These are phyloP conservation scores for Chimonanthus salicifolius DNA, from an alignment of 164 flowering plant genomes.

Conservation along the genomic window DNA sequence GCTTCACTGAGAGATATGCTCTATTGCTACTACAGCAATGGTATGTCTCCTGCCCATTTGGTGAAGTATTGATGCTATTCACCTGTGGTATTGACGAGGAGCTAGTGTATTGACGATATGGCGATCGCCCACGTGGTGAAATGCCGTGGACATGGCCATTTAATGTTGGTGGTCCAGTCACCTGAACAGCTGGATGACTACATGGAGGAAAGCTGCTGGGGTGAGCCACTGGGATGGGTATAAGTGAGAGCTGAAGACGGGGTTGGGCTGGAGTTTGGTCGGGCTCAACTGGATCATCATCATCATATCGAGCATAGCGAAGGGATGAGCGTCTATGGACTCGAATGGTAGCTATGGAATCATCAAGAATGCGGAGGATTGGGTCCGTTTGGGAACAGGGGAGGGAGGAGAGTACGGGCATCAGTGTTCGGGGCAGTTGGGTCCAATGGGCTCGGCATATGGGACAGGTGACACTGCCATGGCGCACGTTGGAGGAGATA, in stretches of 20 bases:
- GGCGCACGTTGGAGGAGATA: constrained; percentile 86
- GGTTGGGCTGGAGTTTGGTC: constrained; percentile 15
- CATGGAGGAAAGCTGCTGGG: constrained; percentile 14
- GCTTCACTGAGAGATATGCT: constrained; percentile 53
- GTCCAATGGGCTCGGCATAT: constrained; percentile 92
- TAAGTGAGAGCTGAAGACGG: constrained; percentile 36
- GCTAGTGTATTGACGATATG: constrained; percentile 16
- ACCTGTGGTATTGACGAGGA: constrained; percentile 15
- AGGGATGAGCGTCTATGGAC: constrained; percentile 80
- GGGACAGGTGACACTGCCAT: constrained; percentile 83
- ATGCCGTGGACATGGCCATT: constrained; percentile 3
- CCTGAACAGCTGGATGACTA: constrained; percentile 18
- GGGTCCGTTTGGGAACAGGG: constrained; percentile 43
- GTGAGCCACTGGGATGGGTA: constrained; percentile 23
- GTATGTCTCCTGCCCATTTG: constrained; percentile 16
- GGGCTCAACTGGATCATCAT: constrained; percentile 70
- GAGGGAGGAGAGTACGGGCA: constrained; percentile 27
- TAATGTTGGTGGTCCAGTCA: constrained; percentile 1
- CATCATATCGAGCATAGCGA: constrained; percentile 65
- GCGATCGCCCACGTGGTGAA: neutral
- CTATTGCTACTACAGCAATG: constrained; percentile 13
- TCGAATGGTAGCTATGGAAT: constrained; percentile 79
- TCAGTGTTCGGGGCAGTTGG: constrained; percentile 65
- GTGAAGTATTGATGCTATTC: constrained; percentile 8
- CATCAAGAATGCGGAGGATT: constrained; percentile 71